phyloP scores from a whole-genome alignment of 1,139 yeast species.

The Diutina mesorugosa region DNA sequence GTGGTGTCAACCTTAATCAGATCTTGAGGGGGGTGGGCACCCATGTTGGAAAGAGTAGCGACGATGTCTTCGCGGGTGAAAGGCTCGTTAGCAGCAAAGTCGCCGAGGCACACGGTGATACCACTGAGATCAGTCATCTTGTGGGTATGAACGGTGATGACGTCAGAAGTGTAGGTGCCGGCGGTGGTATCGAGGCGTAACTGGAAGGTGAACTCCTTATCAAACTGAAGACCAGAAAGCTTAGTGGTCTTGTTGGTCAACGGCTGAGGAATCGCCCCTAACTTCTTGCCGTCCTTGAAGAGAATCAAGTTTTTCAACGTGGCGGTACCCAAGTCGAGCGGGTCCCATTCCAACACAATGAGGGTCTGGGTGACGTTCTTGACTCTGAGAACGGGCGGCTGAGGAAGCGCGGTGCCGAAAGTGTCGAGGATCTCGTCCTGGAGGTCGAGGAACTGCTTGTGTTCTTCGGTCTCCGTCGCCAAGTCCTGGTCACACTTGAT shows the following conservation, averaged over 20 bases:
- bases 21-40: conserved; percentile 68
- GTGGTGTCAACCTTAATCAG: conserved; percentile 84
- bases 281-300: conserved; percentile 66
- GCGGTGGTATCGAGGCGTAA: conserved; percentile 80
- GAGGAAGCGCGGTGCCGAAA: conserved; percentile 68
- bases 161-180: conserved; percentile 64
- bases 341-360: conserved; percentile 91
- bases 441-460: conserved; percentile 40
- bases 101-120: conserved; percentile 83
- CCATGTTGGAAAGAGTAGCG: conserved; percentile 51
- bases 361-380: conserved; percentile 88
- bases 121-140: conserved; percentile 95
- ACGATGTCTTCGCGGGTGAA: conserved; percentile 52
- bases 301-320: conserved; percentile 63
- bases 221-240: conserved; percentile 83
- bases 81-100: conserved; percentile 48
- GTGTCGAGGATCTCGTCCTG: conserved; percentile 64
- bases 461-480: conserved; percentile 54
- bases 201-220: conserved; percentile 69
- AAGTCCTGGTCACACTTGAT: conserved; percentile 73
- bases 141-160: conserved; percentile 66
- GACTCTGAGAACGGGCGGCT: conserved; percentile 55
- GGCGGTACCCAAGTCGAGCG: conserved; percentile 73
- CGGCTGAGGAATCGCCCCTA: conserved; percentile 83
- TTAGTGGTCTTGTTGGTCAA: conserved; percentile 70